Conservation (phyloP, 2,329 filamentous ascomycete species). For the Periconia sp. region DNA sequence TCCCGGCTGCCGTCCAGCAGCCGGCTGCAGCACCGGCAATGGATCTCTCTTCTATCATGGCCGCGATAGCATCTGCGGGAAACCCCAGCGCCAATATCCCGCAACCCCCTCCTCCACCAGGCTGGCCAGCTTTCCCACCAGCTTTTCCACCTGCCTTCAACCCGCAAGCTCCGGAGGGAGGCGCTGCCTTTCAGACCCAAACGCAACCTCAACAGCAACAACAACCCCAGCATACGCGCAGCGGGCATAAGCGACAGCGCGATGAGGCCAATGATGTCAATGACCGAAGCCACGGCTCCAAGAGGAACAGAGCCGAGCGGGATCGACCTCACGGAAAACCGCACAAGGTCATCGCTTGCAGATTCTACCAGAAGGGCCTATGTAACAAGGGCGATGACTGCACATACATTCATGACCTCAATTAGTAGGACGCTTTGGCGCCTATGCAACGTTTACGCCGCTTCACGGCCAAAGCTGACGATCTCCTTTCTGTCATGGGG, state of each 20-base stretch:
- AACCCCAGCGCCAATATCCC: conserved; percentile 10
- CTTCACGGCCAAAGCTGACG: no score
- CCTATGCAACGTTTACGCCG: no score
- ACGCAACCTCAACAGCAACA: conserved; percentile 17
- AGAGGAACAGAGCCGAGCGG: conserved; percentile 27
- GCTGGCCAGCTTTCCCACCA: conserved; percentile 26
- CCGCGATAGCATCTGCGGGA: conserved; percentile 27
- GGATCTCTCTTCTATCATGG: conserved; percentile 31
- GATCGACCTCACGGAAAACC: conserved; percentile 26
- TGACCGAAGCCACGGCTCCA: conserved; percentile 47
- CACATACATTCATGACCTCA: conserved; percentile 71
- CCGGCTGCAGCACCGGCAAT: conserved; percentile 17
- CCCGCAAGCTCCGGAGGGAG: conserved; percentile 18
- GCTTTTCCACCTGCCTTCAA: conserved; percentile 20
- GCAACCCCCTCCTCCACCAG: conserved; percentile 28
- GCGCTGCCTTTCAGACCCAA: conserved; percentile 16
- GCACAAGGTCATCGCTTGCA: conserved; percentile 60
- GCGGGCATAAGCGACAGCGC: conserved; percentile 43
- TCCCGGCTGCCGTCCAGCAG: conserved; percentile 13
- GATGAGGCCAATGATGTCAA: conserved; percentile 33
- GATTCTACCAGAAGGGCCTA: conserved; percentile 73
- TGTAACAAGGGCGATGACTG: conserved; percentile 76
- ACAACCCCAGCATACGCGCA: conserved; percentile 32
- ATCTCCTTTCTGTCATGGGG: no score
- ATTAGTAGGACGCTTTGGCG: conserved; percentile 4